Conservation (phyloP, 2,329 filamentous ascomycete genomes). For the Cercospora zeina region DNA sequence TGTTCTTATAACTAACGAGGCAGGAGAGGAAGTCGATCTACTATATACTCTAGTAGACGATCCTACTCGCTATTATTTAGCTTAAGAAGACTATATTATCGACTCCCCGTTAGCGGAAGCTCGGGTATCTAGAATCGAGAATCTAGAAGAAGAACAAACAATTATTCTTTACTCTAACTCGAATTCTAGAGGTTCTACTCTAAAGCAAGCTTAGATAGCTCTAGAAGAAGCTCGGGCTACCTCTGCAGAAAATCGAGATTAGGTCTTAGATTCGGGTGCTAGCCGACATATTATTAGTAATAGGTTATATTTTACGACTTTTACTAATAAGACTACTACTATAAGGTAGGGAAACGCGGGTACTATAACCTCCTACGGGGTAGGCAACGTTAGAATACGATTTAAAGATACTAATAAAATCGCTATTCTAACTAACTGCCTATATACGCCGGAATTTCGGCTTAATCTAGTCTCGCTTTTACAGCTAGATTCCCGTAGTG, state of each 20-base stretch:
- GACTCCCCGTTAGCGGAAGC: background rate
- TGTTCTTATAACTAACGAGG: too few relatives aligned
- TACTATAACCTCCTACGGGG: background rate
- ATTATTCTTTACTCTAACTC: too few relatives aligned
- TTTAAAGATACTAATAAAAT: constrained; percentile 14
- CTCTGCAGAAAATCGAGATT: too few relatives aligned
- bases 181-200: too few relatives aligned
- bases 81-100: background rate
- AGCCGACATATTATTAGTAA: too few relatives aligned
- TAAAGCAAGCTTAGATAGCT: too few relatives aligned
- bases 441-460: constrained; percentile 6
- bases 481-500: constrained; percentile 9
- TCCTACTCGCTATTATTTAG: background rate
- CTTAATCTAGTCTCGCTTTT: constrained; percentile 12
- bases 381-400: background rate
- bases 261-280: too few relatives aligned
- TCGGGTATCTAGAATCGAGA: too few relatives aligned
- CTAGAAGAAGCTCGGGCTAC: too few relatives aligned
- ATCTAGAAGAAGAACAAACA: too few relatives aligned
- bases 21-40: background rate
- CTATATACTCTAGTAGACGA: background rate
- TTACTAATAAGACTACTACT: too few relatives aligned
- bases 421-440: constrained; percentile 13
- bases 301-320: too few relatives aligned
- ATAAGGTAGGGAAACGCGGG: constrained; percentile 3